Base-by-base conservation (phyloP, 192 early-diverging fungal genomes). In the Coemansia sp. region DNA sequence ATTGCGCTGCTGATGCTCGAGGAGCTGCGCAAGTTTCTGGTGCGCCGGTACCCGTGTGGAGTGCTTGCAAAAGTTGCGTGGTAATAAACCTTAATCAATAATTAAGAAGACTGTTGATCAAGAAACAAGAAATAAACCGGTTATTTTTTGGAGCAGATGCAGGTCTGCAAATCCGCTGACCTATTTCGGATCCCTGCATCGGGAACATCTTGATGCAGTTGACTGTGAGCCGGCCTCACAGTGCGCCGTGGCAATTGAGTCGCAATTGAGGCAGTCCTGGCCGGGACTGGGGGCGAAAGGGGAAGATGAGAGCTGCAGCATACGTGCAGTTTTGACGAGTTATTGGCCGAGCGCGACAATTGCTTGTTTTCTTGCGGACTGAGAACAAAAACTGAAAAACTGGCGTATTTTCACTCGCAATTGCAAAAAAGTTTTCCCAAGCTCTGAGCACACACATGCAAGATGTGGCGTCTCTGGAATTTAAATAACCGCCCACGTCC, bases 1-100 rank as follows among this genome's bases (percentile, higher is more conserved):
- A 9, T 83, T 8, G 58, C 60, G n/a, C 67, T 89, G 45, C 25
- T 89, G 21, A 32, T 68, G 3, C 60, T 78, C 24, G 87, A 89
- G 50, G 87, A 89, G 62, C 18, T 76, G 16, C 62, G 87, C 29
- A 89, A 89, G 58, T 24, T 68, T 23, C 29, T 69, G 9, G 84
- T 86, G 6, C 64, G 87, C 14, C 16, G 54, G 27, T 64, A 49
- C 21, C 73, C 73, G 0, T 23, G 11, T 7, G 62, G 64, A 29
- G 16, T 61, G 16, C 30, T 70, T 7, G 73, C 73, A 1, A 44
- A 46, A 2, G 1, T 77, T 5, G 73, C 73, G 0, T 77, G 73
- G 73, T 77, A 66, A 29, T 29, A n/a, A n/a, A n/a, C n/a, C n/a
- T 8, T 5, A 21, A 6, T 7, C 18, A 2, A 44, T 22, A 18